Base-by-base conservation (phyloP, 1,284 basidiomycete species). In the Agaricales sp. region DNA sequence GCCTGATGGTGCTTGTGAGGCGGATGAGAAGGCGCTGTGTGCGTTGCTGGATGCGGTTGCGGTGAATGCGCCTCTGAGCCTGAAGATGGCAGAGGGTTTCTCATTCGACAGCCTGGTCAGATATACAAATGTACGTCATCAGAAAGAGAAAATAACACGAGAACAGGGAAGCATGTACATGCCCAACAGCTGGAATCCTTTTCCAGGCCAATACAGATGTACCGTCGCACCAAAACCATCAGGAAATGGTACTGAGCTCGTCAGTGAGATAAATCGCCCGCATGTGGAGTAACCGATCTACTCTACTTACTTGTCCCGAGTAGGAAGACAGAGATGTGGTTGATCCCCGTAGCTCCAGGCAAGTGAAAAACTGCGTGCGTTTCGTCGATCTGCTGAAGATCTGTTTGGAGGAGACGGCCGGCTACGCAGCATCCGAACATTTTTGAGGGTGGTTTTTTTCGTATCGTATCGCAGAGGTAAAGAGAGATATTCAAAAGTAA, bases 81-180 rank as follows among this genome's bases (percentile, higher is more conserved):
- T 85, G 69, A 93, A 95, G 58, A 96, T 92, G 1, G 91, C 85
- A 1, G 90, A 93, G 0, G 92, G 92, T 61, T 94, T 94, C 18
- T 87, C 82, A 62, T 93, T 93, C 2, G 91, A 92, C 30, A 96
- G 72, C 73, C 91, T 93, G 55, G 2, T 48, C 24, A 39, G 20
- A 20, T 13, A 16, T 20, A 19, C n/a, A 35, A 48, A 46, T 46
- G 43, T 39, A 18, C 44, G 43, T 44, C 14, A 41, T 22, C 12
- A 44, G 19, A 47, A 13, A 46, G 37, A 16, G 44, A n/a, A n/a
- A n/a, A 18, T 43, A 23, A 30, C 21, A 19, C 14, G 16, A 20
- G n/a, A n/a, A n/a, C 24, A 23, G 16, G 30, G 22, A 37, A 45
- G 45, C 22, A 73, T 87, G 61, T 61, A 91, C 91, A 90, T 87